A percentile compares a stretch with the other conserved stretches of the same genome.
Evolutionary conservation across 768 basidiomycete species (phyloP).

Genomic region (Russula griseocarnosa): DNA sequence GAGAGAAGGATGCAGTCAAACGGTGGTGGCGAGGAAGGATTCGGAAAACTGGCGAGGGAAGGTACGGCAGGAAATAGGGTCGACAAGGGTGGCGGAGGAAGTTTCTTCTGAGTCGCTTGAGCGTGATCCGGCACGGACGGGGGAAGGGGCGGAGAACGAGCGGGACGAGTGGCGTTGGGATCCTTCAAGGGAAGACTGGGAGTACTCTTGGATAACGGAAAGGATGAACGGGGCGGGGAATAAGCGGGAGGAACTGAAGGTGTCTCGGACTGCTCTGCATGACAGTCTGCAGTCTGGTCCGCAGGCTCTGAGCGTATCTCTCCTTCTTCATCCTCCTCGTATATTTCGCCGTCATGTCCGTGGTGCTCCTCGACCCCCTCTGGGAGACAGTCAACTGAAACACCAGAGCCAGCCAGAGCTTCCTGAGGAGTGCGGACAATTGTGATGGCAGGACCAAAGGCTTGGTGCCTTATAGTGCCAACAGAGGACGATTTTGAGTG

Average conservation of each 20-base stretch:
- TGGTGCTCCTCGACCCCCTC: slow-evolving; percentile 12
- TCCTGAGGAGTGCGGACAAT: slow-evolving; percentile 79
- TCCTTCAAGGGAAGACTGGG: slow-evolving; percentile 30
- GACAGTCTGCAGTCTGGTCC: background rate
- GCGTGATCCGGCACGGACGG: slow-evolving; percentile 24
- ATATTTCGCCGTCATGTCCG: background rate
- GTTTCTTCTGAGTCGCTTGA: slow-evolving; percentile 30
- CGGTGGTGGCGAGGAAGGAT: slow-evolving; percentile 47
- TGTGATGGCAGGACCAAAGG: slow-evolving; percentile 67
- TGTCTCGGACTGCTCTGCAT: slow-evolving; percentile 11
- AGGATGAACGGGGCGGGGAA: slow-evolving; percentile 31
- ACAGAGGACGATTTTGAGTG: slow-evolving; percentile 41
- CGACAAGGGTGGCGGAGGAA: slow-evolving; percentile 30
- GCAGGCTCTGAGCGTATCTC: slow-evolving; percentile 6
- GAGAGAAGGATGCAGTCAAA: slow-evolving; percentile 69
- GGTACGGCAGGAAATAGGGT: slow-evolving; percentile 48
- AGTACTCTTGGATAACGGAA: slow-evolving; percentile 30
- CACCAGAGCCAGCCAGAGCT: slow-evolving; percentile 47
- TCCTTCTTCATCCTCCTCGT: background rate
- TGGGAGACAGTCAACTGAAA: slow-evolving; percentile 13
- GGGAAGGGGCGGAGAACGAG: slow-evolving; percentile 35
- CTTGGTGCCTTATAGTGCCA: slow-evolving; percentile 41
- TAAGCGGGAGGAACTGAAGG: slow-evolving; percentile 29
- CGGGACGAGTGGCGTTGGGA: slow-evolving; percentile 35
- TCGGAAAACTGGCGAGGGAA: slow-evolving; percentile 42